A percentile compares a stretch with the other conserved stretches of the same genome.
Conservation (phyloP, 768 basidiomycete species). For the Multifurca ochricompacta region DNA sequence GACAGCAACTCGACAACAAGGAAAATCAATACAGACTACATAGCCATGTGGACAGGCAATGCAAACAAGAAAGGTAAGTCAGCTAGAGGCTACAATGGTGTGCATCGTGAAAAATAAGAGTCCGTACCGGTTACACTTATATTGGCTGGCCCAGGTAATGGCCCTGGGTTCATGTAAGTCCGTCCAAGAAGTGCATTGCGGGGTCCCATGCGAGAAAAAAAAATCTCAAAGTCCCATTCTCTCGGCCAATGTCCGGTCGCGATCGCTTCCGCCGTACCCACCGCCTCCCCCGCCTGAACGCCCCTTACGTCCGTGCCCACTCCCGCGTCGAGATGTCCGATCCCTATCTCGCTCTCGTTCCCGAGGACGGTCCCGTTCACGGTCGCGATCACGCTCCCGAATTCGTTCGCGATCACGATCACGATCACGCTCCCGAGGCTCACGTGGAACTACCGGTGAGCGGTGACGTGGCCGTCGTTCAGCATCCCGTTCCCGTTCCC, state of each 20-base stretch:
- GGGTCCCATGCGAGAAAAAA: slow-evolving; percentile 15
- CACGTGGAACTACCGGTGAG: slow-evolving; percentile 8
- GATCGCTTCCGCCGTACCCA: slow-evolving; percentile 32
- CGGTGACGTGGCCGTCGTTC: slow-evolving; percentile 13
- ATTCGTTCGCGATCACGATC: slow-evolving; percentile 19
- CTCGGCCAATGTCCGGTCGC: slow-evolving; percentile 80
- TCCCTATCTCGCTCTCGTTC: slow-evolving; percentile 20
- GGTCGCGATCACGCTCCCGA: slow-evolving; percentile 24
- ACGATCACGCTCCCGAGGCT: slow-evolving; percentile 20
- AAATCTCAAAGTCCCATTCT: slow-evolving; percentile 62
- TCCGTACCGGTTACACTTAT: slow-evolving; percentile 35
- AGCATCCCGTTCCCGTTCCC: slow-evolving; percentile 24
- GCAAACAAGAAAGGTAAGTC: slow-evolving; percentile 20
- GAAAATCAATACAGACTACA: slow-evolving; percentile 31
- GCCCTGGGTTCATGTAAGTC: slow-evolving; percentile 20
- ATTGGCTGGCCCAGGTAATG: slow-evolving; percentile 15
- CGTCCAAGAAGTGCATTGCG: slow-evolving; percentile 16
- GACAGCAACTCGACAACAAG: slow-evolving; percentile 22
- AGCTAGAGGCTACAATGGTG: slow-evolving; percentile 29
- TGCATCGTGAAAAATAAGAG: slow-evolving; percentile 11
- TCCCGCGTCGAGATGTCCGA: slow-evolving; percentile 17
- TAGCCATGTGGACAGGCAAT: slow-evolving; percentile 19
- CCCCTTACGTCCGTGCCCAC: slow-evolving; percentile 25
- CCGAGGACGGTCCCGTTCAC: slow-evolving; percentile 16
- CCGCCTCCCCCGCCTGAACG: slow-evolving; percentile 28